Percentiles rank a stretch among this genome's conserved stretches.
Conservation (phyloP, 441 rosid species). For the Flueggea neowawraea region DNA sequence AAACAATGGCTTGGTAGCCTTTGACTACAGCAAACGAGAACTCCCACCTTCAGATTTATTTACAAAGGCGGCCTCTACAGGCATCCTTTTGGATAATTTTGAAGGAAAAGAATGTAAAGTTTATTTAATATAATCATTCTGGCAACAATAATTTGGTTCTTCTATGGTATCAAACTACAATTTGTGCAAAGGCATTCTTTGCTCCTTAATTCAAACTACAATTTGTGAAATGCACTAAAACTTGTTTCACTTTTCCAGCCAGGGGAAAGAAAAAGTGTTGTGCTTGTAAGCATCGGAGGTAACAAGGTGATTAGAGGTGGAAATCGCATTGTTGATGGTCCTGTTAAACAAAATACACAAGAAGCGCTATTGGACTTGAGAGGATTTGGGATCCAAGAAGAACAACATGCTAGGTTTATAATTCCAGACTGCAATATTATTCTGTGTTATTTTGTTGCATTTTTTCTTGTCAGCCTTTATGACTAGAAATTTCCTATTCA, state of each 20-base stretch:
- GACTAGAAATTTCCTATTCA: constrained; percentile 4
- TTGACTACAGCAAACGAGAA: too few species aligned
- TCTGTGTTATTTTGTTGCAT: background rate
- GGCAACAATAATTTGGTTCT: background rate
- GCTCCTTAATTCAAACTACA: background rate
- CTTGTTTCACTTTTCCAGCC: constrained; percentile 57
- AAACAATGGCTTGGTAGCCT: too few species aligned
- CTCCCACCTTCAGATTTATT: too few species aligned
- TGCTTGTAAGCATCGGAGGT: constrained; percentile 85
- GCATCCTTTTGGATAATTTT: too few species aligned
- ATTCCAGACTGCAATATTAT: constrained; percentile 17
- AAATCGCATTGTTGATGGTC: constrained; percentile 70
- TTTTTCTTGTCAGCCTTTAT: background rate
- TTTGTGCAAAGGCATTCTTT: background rate
- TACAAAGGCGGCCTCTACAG: too few species aligned
- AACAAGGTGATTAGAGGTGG: constrained; percentile 79
- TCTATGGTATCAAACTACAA: background rate
- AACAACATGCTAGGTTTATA: constrained; percentile 59
- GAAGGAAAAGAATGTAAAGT: too few species aligned
- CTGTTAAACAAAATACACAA: constrained; percentile 35
- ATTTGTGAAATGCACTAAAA: background rate
- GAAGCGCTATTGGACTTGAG: constrained; percentile 34
- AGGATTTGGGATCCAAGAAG: constrained; percentile 54
- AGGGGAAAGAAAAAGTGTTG: constrained; percentile 73
- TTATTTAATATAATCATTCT: too few species aligned